Conservation (phyloP, 1,139 yeast genomes). For the Hyphopichia wangnamkhiaoensis region DNA sequence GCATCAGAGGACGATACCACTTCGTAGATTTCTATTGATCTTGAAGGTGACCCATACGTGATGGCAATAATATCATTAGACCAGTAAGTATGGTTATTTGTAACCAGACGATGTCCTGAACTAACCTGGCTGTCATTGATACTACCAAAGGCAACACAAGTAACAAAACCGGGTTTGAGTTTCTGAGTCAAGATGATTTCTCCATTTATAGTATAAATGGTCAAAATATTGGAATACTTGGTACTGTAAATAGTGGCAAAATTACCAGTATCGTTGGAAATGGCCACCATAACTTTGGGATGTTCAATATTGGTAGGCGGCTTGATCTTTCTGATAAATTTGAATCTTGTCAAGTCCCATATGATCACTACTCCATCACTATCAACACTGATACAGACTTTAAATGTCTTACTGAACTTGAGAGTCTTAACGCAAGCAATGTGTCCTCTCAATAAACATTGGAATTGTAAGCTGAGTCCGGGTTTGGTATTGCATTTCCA, state of each 20-base stretch:
- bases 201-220: constrained; percentile 58
- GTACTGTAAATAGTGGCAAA: constrained; percentile 38
- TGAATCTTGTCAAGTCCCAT: constrained; percentile 61
- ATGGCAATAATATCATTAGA: constrained; percentile 35
- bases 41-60: constrained; percentile 16
- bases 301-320: constrained; percentile 13
- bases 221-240: constrained; percentile 21
- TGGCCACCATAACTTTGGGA: constrained; percentile 31
- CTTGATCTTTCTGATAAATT: constrained; percentile 45
- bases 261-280: constrained; percentile 59
- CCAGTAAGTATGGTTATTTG: constrained; percentile 40
- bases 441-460: constrained; percentile 58
- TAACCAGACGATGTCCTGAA: constrained; percentile 19
- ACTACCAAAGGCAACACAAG: constrained; percentile 35
- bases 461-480: constrained; percentile 36
- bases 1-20: constrained; percentile 13
- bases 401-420: constrained; percentile 49
- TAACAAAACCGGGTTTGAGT: constrained; percentile 17
- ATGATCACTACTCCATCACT: constrained; percentile 46
- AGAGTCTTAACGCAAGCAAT: constrained; percentile 40
- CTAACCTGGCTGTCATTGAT: constrained; percentile 30
- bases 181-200: constrained; percentile 27
- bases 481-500: constrained; percentile 48
- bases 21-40: constrained; percentile 26
- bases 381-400: constrained; percentile 55